These are phyloP conservation scores for Aspergillus puulaauensis DNA, from an alignment of 2,329 filamentous ascomycete species.

Conservation along the genomic window DNA sequence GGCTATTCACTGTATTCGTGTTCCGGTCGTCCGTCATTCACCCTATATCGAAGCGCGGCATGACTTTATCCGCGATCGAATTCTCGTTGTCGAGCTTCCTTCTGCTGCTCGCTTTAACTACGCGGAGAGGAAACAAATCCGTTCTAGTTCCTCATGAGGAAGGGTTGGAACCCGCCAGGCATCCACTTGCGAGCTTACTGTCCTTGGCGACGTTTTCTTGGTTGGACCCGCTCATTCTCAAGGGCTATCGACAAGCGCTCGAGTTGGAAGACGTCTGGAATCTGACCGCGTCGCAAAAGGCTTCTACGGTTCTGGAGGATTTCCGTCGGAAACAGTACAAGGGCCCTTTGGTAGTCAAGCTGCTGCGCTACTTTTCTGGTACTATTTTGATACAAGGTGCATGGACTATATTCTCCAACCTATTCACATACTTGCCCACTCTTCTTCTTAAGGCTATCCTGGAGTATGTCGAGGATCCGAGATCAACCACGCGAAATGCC, in stretches of 20 bases:
- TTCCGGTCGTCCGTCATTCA: slow-evolving; percentile 87
- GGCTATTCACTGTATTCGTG: slow-evolving; percentile 71
- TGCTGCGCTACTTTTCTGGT: slow-evolving; percentile 80
- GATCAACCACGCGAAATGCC: slow-evolving; percentile 74
- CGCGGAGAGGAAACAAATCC: slow-evolving; percentile 87
- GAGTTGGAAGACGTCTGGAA: slow-evolving; percentile 92
- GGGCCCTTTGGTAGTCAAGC: slow-evolving; percentile 71
- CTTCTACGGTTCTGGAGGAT: slow-evolving; percentile 72
- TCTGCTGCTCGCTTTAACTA: slow-evolving; percentile 72
- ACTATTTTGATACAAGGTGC: slow-evolving; percentile 72
- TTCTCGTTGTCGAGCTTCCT: slow-evolving; percentile 75
- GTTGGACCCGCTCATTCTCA: slow-evolving; percentile 86
- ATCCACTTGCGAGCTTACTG: slow-evolving; percentile 83
- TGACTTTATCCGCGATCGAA: slow-evolving; percentile 67
- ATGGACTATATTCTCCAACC: slow-evolving; percentile 75
- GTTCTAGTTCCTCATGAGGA: slow-evolving; percentile 88
- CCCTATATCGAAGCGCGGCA: slow-evolving; percentile 62
- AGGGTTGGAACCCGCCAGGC: slow-evolving; percentile 79
- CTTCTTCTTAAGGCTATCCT: slow-evolving; percentile 87
- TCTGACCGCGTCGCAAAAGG: slow-evolving; percentile 82
- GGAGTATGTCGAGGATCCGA: slow-evolving; percentile 86
- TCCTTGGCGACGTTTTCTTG: slow-evolving; percentile 86
- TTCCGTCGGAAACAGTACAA: slow-evolving; percentile 87
- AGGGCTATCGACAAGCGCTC: slow-evolving; percentile 80
- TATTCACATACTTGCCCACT: slow-evolving; percentile 89